Conservation (phyloP, 2,329 filamentous ascomycete species). For the Parastagonospora nodorum region DNA sequence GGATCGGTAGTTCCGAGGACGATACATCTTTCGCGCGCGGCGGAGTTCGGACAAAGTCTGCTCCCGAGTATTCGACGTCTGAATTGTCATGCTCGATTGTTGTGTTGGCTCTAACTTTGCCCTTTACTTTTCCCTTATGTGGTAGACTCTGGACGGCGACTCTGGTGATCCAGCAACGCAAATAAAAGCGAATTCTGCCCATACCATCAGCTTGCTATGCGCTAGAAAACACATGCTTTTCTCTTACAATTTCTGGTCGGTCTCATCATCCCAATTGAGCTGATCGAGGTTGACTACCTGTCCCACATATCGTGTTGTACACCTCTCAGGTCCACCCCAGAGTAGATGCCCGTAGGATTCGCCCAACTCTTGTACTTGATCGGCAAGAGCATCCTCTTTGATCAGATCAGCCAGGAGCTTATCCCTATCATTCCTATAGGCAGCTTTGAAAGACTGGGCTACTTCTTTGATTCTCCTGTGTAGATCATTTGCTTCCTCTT, state of each 20-base stretch:
- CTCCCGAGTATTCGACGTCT: neutral
- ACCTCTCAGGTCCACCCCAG: slow-evolving; percentile 8
- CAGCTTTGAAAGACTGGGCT: slow-evolving; percentile 3
- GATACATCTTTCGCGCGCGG: neutral
- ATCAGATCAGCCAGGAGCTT: slow-evolving; percentile 1
- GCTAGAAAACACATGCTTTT: neutral
- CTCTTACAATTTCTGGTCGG: slow-evolving; percentile 9
- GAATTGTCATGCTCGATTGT: neutral
- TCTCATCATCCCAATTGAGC: slow-evolving; percentile 6
- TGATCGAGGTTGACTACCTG: slow-evolving; percentile 1
- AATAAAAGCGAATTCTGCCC: slow-evolving; percentile 11
- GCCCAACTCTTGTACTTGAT: slow-evolving; percentile 5
- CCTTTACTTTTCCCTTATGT: slow-evolving; percentile 7
- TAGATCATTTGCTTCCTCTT: slow-evolving; percentile 10
- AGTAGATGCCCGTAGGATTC: slow-evolving; percentile 8
- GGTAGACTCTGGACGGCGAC: neutral
- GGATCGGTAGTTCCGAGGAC: neutral
- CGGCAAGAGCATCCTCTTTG: slow-evolving; percentile 6
- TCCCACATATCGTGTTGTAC: neutral
- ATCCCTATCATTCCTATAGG: slow-evolving; percentile 1
- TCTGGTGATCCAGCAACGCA: slow-evolving; percentile 17
- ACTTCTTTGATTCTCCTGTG: slow-evolving; percentile 10
- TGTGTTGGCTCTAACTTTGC: neutral
- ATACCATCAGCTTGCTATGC: neutral
- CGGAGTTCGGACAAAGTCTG: neutral